phyloP scores from a whole-genome alignment of 352 stramenopile genomes.

The Globisporangium cystogenes region DNA sequence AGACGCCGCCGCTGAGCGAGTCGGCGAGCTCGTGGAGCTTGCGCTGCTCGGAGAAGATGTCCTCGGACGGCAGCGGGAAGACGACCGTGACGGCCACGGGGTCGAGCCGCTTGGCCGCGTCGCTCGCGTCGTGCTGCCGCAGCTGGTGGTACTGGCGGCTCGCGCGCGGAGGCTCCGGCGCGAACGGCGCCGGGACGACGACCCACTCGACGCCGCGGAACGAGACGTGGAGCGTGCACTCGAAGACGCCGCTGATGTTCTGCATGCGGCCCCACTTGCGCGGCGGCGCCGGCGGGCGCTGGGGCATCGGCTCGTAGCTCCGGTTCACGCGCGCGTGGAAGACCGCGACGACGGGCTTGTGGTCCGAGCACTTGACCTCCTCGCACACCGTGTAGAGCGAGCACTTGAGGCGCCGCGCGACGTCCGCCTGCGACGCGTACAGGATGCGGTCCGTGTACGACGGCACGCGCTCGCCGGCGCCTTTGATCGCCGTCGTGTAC shows the following conservation, averaged over 20 bases:
- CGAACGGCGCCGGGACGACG: conserved; percentile 17
- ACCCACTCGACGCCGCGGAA: conserved; percentile 52
- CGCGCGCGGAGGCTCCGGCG: conserved; percentile 9
- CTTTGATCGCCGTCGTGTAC: conserved; percentile 54
- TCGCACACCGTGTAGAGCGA: conserved; percentile 72
- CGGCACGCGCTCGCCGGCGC: conserved; percentile 62
- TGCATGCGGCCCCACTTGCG: conserved; percentile 29
- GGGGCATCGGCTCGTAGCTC: conserved; percentile 42
- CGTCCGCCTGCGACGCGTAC: conserved; percentile 69
- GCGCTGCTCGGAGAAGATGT: conserved; percentile 81
- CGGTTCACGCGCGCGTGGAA: conserved; percentile 70
- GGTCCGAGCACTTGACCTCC: conserved; percentile 69
- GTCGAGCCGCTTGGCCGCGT: conserved; percentile 2
- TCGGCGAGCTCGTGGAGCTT: conserved; percentile 75
- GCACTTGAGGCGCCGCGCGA: conserved; percentile 56
- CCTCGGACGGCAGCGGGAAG: conserved; percentile 76
- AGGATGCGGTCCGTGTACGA: conserved; percentile 91
- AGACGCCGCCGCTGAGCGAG: conserved; percentile 54
- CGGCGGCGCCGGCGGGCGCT: conserved; percentile 30
- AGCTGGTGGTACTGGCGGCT: conserved; percentile 1
- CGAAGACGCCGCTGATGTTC: conserved; percentile 49
- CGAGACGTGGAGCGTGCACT: conserved; percentile 51
- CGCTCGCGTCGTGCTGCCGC: background rate
- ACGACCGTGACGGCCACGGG: conserved; percentile 51
- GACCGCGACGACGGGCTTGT: conserved; percentile 74